A percentile compares a stretch with the other conserved stretches of the same genome.
Conservation (phyloP, 1,139 yeast genomes). For the Saccharomyces hybrid region DNA sequence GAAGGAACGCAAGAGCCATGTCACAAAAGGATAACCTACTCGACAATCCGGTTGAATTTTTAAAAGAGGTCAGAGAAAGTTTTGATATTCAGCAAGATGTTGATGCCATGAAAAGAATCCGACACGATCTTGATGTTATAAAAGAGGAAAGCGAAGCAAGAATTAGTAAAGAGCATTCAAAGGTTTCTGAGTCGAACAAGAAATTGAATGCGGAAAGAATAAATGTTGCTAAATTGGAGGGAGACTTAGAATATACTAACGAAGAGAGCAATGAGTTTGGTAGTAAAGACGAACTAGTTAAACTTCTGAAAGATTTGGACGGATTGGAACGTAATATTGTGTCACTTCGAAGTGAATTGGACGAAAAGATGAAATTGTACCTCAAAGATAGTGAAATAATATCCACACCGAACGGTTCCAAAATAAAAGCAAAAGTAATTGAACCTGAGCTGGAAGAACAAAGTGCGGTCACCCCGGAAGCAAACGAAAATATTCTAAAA, state of each 20-base stretch:
- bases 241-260: slow-evolving; percentile 9
- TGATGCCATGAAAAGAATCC: slow-evolving; percentile 14
- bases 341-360: slow-evolving; percentile 13
- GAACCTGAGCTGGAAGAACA: slow-evolving; percentile 10
- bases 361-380: slow-evolving; percentile 12
- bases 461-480: slow-evolving; percentile 8
- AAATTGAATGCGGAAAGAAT: slow-evolving; percentile 6
- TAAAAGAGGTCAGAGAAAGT: slow-evolving; percentile 22
- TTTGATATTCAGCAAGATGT: slow-evolving; percentile 21
- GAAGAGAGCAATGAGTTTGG: slow-evolving; percentile 13
- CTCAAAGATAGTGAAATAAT: slow-evolving; percentile 7
- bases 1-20: not conserved
- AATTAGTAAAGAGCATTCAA: slow-evolving; percentile 7
- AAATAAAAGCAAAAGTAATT: slow-evolving; percentile 2
- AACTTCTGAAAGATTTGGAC: slow-evolving; percentile 18
- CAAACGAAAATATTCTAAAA: slow-evolving; percentile 21
- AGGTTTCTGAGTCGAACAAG: slow-evolving; percentile 8
- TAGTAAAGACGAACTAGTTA: slow-evolving; percentile 13
- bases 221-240: slow-evolving; percentile 7
- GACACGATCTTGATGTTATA: slow-evolving; percentile 11
- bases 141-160: slow-evolving; percentile 9
- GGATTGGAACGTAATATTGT: slow-evolving; percentile 15
- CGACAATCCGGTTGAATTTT: slow-evolving; percentile 18
- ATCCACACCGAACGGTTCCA: slow-evolving; percentile 7
- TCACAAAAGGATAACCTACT: slow-evolving; percentile 22